A percentile compares a stretch with the other conserved stretches of the same genome.
Evolutionary conservation across 2,329 filamentous ascomycete species (phyloP).

Genomic region (Ilyonectria robusta): DNA sequence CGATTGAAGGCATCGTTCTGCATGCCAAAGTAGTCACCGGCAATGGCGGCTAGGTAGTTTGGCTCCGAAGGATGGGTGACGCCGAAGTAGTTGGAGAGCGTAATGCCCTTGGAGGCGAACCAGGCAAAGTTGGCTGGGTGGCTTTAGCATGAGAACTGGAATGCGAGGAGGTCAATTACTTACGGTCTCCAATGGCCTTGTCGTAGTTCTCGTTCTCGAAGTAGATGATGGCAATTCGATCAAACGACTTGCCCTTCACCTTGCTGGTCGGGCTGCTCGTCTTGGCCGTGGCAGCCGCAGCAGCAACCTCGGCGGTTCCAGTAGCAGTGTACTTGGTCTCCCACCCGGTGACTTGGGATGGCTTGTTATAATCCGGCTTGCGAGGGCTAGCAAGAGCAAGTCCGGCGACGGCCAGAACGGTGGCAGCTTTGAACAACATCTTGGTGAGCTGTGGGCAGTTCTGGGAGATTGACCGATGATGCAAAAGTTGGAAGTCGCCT

Average conservation of each 20-base stretch:
- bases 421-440: conserved; percentile 41
- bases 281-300: conserved; percentile 72
- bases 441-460: not conserved
- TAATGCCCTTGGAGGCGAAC: conserved; percentile 50
- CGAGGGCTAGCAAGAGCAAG: conserved; percentile 42
- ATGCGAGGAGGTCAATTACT: conserved; percentile 41
- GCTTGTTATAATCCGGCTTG: conserved; percentile 5
- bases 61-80: conserved; percentile 77
- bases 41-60: conserved; percentile 76
- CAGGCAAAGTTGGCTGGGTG: conserved; percentile 45
- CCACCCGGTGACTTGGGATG: conserved; percentile 45
- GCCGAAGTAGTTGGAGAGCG: conserved; percentile 58
- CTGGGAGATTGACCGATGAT: conserved; percentile 4
- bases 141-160: not conserved
- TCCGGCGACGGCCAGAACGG: conserved; percentile 46
- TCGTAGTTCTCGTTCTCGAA: conserved; percentile 82
- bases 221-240: conserved; percentile 82
- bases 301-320: conserved; percentile 63
- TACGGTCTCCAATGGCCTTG: conserved; percentile 74
- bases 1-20: conserved; percentile 70
- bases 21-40: conserved; percentile 76
- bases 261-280: conserved; percentile 73
- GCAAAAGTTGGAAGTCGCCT: not conserved
- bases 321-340: conserved; percentile 67
- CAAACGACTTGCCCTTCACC: conserved; percentile 79